Base-by-base conservation (phyloP, 2,329 filamentous ascomycete genomes). In the Endocalyx cinctus region DNA sequence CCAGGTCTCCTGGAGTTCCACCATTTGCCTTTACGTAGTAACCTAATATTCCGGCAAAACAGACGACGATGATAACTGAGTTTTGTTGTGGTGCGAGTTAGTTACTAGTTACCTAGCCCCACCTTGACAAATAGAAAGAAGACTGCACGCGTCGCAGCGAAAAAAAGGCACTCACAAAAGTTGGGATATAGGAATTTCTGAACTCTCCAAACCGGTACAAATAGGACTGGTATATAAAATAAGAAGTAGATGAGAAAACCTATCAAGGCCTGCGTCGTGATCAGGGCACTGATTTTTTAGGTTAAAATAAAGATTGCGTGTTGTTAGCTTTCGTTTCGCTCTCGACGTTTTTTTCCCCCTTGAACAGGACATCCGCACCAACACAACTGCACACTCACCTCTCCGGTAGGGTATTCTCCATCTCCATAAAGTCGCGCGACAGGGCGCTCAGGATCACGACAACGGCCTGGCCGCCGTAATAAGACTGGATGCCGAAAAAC, bases 31-130 rank as follows among this genome's bases (percentile, higher is more conserved):
- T 34, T 7, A 57, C 40, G 22, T 48, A 33, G 54, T 52, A 58
- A 16, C 52, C 49, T 2, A 58, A 38, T 45, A 58, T 52, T 6
- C 55, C 54, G 33, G 56, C 50, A 27, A 57, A 46, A n/a, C 53
- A 56, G 12, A 43, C 47, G 2, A 46, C 42, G 30, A 57, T 54
- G 46, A 55, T 50, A 7, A 48, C 39, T 25, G 55, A 57, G n/a
- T n/a, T n/a, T n/a, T n/a, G n/a, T n/a, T n/a, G n/a, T n/a, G n/a
- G n/a, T n/a, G n/a, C n/a, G n/a, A n/a, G n/a, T n/a, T n/a, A n/a
- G n/a, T n/a, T n/a, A n/a, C n/a, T n/a, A n/a, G n/a, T n/a, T n/a
- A n/a, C n/a, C n/a, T n/a, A n/a, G n/a, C n/a, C n/a, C n/a, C n/a
- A n/a, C n/a, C n/a, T n/a, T n/a, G n/a, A n/a, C n/a, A n/a, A n/a